phyloP scores from a whole-genome alignment of 225 moss, liverwort and hornwort genomes.

The Pseudoscleropodium purum region DNA sequence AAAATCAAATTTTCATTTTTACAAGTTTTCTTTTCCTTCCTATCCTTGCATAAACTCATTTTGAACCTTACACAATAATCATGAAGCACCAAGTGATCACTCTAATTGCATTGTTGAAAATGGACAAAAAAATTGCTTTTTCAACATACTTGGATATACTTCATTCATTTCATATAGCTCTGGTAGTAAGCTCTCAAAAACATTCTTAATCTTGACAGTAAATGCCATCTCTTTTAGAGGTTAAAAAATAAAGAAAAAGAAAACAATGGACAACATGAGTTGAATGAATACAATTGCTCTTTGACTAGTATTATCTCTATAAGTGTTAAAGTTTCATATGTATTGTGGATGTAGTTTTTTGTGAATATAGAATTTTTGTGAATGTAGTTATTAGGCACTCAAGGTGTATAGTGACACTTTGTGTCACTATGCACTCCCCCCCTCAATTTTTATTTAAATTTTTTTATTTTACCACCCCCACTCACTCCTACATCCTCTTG shows the following conservation, averaged over 20 bases:
- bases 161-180: not conserved
- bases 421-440: no score
- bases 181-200: not conserved
- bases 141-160: not conserved
- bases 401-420: no score
- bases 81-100: not conserved
- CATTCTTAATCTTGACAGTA: not conserved
- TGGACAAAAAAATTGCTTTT: not conserved
- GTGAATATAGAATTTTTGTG: no score
- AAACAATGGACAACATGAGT: not conserved
- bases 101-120: not conserved
- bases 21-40: fast-evolving
- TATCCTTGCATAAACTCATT: not conserved
- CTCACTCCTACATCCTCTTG: no score
- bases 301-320: not conserved
- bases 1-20: not conserved
- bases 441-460: no score
- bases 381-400: no score
- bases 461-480: no score
- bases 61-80: not conserved
- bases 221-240: fast-evolving
- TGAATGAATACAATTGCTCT: fast-evolving
- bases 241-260: not conserved
- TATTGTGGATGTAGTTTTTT: no score
- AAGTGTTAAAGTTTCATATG: not conserved